phyloP scores from a whole-genome alignment of 2,329 filamentous ascomycete species.

The Verticillium dahliae region DNA sequence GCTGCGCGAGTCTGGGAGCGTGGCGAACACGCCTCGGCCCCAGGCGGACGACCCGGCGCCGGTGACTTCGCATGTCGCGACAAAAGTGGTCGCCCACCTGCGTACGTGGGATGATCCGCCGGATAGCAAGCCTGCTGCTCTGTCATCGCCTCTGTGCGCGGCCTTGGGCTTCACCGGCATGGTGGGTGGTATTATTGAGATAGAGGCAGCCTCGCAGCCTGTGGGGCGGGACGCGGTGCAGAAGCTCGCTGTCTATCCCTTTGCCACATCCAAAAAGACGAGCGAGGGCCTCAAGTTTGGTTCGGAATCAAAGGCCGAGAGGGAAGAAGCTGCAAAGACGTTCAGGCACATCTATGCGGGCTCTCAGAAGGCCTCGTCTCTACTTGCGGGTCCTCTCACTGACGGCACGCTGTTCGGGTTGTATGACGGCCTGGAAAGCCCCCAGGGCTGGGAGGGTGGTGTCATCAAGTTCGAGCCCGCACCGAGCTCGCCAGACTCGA shows the following conservation, averaged over 20 bases:
- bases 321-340: slow-evolving; percentile 67
- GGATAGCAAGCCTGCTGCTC: slow-evolving; percentile 68
- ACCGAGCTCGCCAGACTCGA: slow-evolving; percentile 4
- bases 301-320: slow-evolving; percentile 76
- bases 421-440: slow-evolving; percentile 45
- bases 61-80: slow-evolving; percentile 41
- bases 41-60: background rate
- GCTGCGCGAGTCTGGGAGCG: slow-evolving; percentile 3
- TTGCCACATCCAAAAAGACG: slow-evolving; percentile 51
- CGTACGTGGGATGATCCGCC: slow-evolving; percentile 81
- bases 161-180: slow-evolving; percentile 65
- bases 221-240: slow-evolving; percentile 59
- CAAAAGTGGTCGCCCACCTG: slow-evolving; percentile 70
- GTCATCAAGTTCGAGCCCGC: slow-evolving; percentile 71
- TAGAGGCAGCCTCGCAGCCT: slow-evolving; percentile 74
- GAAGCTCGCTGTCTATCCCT: slow-evolving; percentile 74
- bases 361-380: slow-evolving; percentile 9
- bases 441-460: slow-evolving; percentile 72
- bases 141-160: slow-evolving; percentile 72
- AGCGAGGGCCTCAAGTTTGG: slow-evolving; percentile 74
- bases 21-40: background rate
- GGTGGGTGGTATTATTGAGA: slow-evolving; percentile 78
- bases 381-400: slow-evolving; percentile 80
- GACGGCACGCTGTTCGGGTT: slow-evolving; percentile 74
- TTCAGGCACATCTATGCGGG: slow-evolving; percentile 69